These are phyloP conservation scores for Cladorrhinum samala DNA, from an alignment of 495 filamentous ascomycete species.

Conservation along the genomic window DNA sequence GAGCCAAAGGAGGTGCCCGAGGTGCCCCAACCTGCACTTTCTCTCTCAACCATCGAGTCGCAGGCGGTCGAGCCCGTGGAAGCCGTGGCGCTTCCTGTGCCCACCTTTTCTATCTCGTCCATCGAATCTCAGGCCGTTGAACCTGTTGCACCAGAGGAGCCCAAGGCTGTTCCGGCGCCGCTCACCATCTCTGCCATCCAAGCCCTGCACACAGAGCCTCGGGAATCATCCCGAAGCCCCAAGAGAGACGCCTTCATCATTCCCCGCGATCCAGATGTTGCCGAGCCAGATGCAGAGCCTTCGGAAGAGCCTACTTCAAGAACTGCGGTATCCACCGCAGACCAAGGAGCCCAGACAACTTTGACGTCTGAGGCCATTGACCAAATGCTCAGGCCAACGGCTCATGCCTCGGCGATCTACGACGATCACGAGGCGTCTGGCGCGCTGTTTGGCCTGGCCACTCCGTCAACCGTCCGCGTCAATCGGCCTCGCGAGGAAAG, in stretches of 20 bases:
- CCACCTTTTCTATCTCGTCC: conserved; percentile 17
- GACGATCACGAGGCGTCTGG: conserved; percentile 18
- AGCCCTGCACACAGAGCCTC: conserved; percentile 46
- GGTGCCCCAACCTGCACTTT: conserved; percentile 12
- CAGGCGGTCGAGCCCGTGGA: conserved; percentile 20
- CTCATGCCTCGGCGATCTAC: conserved; percentile 23
- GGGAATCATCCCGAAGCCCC: conserved; percentile 37
- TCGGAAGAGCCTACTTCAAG: conserved; percentile 30
- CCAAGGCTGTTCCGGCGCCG: conserved; percentile 10
- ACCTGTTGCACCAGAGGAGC: conserved; percentile 14
- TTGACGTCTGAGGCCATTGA: conserved; percentile 69
- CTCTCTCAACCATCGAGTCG: conserved; percentile 17
- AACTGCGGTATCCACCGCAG: conserved; percentile 38
- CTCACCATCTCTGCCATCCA: conserved; percentile 46
- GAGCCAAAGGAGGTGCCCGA: conserved; percentile 16
- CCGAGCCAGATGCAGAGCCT: conserved; percentile 14
- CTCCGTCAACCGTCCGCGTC: conserved; percentile 29
- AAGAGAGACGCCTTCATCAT: conserved; percentile 45
- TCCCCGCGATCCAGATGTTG: conserved; percentile 30
- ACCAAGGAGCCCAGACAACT: conserved; percentile 69
- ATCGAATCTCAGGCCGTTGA: conserved; percentile 37
- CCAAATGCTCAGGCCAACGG: conserved; percentile 47
- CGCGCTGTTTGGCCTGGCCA: conserved; percentile 23
- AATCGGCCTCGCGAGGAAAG: conserved; percentile 34
- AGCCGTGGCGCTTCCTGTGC: conserved; percentile 7